phyloP scores from a whole-genome alignment of 176 grass and related monocot species.

The Panicum miliaceum region DNA sequence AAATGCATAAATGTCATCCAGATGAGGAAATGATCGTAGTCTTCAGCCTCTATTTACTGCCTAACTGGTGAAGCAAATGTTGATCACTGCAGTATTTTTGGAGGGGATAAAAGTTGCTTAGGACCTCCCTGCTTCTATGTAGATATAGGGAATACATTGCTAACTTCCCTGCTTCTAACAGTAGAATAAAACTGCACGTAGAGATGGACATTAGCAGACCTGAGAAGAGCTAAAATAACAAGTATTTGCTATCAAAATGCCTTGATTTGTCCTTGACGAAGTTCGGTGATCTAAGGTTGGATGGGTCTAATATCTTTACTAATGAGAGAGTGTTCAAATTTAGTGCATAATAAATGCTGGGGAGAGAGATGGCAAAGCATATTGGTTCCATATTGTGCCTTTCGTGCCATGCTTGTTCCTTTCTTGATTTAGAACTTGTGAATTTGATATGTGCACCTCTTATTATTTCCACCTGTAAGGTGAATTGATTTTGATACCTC shows the following conservation, averaged over 20 bases:
- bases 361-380: not conserved
- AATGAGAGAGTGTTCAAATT: not conserved
- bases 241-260: not conserved
- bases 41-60: not conserved
- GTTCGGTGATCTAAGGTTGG: not conserved
- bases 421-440: not conserved
- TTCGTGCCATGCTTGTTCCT: not conserved
- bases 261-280: not conserved
- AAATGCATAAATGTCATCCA: not conserved
- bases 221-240: not conserved
- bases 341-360: not conserved
- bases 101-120: not conserved
- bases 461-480: not conserved
- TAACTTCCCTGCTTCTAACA: not conserved
- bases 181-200: not conserved
- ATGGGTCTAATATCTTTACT: not conserved
- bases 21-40: not conserved
- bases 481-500: constrained; percentile 4
- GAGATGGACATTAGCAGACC: not conserved
- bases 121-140: not conserved
- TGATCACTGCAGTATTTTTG: not conserved
- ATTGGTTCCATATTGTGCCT: not conserved
- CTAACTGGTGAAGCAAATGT: not conserved
- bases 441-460: constrained; percentile 15
- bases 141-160: not conserved